Base-by-base conservation (phyloP, 2,329 filamentous ascomycete species). In the Endothia cerciana region DNA sequence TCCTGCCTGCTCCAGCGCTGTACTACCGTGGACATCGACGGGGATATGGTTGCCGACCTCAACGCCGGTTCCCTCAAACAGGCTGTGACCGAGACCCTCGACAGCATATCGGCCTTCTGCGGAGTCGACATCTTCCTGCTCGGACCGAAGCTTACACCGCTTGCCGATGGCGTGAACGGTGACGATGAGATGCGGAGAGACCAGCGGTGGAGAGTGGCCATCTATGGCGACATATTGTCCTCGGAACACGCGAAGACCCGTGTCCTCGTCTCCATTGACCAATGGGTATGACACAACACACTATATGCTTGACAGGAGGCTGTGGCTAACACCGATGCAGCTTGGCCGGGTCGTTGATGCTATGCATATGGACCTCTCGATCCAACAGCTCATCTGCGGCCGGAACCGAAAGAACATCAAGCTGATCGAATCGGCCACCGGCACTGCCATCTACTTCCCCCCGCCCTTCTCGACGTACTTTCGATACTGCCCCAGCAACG, bases 391-490 rank as follows among this genome's bases (percentile, higher is more conserved):
- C 64, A 89, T 98, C 60, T 97, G 94, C 76, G 95, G 95, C 59
- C 91, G 95, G 59, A 94, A 94, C 72, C 88, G 95, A 72, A 97
- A 97, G 82, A 97, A 97, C 77, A 97, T 99, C 81, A 98, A 98
- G 82, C 82, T 95, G 73, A 97, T 99, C 74, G 95, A 99, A 79
- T 97, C 95, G 17, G 89, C 91, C 36, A 98, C 95, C 17, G 93
- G 94, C 73, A 98, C 95, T 10, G 94, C 95, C 70, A 98, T 99
- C 73, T 99, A 99, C 80, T 98, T 99, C 75, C 95, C 95, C 36
- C 93, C 94, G 8, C 91, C 94, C 0, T 98, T 98, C 76, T 94
- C 94, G 17, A 89, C 91, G 66, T 89, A 97, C 70, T 97, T 95
- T 75, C 91, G 92, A 67, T 99, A 97, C 77, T 92, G 89, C 62